A percentile compares a stretch with the other conserved stretches of the same genome.
Evolutionary conservation across 83 land plant genomes (phyloP).

Genomic region (Thuja plicata): DNA sequence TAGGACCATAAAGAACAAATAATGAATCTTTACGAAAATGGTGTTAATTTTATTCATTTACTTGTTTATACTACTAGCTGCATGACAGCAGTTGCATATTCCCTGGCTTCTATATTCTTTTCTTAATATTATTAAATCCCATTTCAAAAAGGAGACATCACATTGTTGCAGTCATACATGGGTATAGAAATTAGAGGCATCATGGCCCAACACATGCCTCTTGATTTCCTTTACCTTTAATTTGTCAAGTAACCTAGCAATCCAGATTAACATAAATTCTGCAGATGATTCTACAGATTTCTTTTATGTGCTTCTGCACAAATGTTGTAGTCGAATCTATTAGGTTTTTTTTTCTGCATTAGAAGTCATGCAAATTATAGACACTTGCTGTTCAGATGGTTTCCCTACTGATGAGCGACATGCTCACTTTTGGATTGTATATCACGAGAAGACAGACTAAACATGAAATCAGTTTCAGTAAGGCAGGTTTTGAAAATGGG

Average conservation of each 20-base stretch:
- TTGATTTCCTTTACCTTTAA: conserved; percentile 22
- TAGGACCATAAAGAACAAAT: too few species aligned
- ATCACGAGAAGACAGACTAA: not conserved
- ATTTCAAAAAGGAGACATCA: too few species aligned
- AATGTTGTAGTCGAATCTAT: not conserved
- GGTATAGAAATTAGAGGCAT: conserved; percentile 92
- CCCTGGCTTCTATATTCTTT: too few species aligned
- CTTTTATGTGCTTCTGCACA: not conserved
- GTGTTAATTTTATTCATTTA: too few species aligned
- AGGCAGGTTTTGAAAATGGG: too few species aligned
- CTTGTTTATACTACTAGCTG: too few species aligned
- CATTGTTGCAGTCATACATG: conserved; percentile 88
- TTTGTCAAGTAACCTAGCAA: not conserved
- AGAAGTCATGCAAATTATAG: not conserved
- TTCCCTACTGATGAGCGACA: not conserved
- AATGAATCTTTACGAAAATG: too few species aligned
- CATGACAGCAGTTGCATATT: too few species aligned
- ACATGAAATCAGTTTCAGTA: too few species aligned
- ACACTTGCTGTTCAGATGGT: not conserved
- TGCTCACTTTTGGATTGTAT: not conserved
- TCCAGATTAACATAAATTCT: not conserved
- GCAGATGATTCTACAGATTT: conserved; percentile 1
- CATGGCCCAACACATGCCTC: conserved; percentile 95
- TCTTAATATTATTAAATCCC: too few species aligned
- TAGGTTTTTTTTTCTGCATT: not conserved